phyloP scores from a whole-genome alignment of 2,329 filamentous ascomycete species.

The Fusarium burgessii region DNA sequence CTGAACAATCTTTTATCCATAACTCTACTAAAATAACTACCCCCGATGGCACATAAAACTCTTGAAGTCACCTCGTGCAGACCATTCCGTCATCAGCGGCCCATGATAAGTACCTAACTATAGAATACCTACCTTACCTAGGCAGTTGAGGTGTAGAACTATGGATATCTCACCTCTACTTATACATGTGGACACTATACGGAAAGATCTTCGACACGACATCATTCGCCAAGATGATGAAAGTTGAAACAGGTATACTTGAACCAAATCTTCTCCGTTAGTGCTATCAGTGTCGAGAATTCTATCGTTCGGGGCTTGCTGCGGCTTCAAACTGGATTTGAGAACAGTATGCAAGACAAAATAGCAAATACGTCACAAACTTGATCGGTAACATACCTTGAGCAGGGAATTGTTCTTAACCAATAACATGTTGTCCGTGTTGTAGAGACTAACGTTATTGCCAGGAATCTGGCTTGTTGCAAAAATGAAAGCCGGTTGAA shows the following conservation, averaged over 20 bases:
- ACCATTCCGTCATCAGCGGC: not conserved
- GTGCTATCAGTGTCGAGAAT: not conserved
- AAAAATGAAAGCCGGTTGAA: not conserved
- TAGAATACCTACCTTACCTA: not conserved
- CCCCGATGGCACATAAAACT: not conserved
- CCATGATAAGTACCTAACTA: not conserved
- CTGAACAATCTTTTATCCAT: too few relatives aligned
- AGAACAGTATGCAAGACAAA: not conserved
- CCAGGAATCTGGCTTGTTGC: not conserved
- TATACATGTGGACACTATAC: not conserved
- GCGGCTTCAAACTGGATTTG: not conserved
- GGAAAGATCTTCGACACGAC: constrained; percentile 11
- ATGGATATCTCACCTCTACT: not conserved
- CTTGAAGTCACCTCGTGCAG: not conserved
- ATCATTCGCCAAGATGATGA: constrained; percentile 1
- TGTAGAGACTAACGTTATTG: not conserved
- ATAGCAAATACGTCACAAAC: constrained; percentile 2
- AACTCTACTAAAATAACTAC: too few relatives aligned
- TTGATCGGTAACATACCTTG: not conserved
- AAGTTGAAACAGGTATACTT: constrained; percentile 10
- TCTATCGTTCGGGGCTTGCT: not conserved
- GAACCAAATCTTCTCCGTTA: not conserved
- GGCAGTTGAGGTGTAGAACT: too few relatives aligned
- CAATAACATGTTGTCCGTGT: not conserved
- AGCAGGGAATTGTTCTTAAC: not conserved